Evolutionary conservation across 2,329 filamentous ascomycete species (phyloP).

Genomic region (Monilinia fructicola): DNA sequence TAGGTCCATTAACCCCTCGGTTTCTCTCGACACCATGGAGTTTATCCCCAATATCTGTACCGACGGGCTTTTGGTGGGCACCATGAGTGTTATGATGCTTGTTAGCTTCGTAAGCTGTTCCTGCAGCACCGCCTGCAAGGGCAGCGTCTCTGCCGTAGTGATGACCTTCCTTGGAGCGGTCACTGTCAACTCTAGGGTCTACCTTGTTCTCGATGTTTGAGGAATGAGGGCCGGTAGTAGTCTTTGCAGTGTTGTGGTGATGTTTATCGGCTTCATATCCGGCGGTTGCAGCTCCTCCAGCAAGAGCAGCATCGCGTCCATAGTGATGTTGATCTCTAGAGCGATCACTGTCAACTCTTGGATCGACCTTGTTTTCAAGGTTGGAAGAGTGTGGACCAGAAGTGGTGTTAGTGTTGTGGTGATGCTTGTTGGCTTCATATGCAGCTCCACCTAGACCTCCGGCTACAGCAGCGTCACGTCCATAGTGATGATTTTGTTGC

Average conservation of each 20-base stretch:
- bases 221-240: conserved; percentile 40
- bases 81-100: conserved; percentile 29
- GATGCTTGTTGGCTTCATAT: conserved; percentile 22
- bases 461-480: conserved; percentile 28
- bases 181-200: conserved; percentile 43
- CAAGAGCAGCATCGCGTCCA: conserved; percentile 27
- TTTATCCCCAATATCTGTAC: conserved; percentile 25
- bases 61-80: conserved; percentile 13
- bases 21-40: conserved; percentile 30
- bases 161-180: conserved; percentile 25
- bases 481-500: conserved; percentile 27
- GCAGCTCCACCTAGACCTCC: conserved; percentile 25
- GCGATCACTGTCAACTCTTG: conserved; percentile 40
- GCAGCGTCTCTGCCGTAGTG: conserved; percentile 30
- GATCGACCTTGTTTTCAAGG: conserved; percentile 44
- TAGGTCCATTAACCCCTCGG: conserved; percentile 24
- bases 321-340: conserved; percentile 31
- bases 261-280: conserved; percentile 20
- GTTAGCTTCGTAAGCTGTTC: conserved; percentile 26
- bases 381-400: conserved; percentile 43
- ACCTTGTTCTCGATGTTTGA: conserved; percentile 44
- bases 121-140: conserved; percentile 24
- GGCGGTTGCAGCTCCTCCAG: conserved; percentile 22
- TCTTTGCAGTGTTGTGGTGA: conserved; percentile 23
- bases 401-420: conserved; percentile 29